Percentiles rank a stretch among this genome's conserved stretches.
Evolutionary conservation across 2,329 filamentous ascomycete genomes (phyloP).

Genomic region (Chrysoporthe puriensis): DNA sequence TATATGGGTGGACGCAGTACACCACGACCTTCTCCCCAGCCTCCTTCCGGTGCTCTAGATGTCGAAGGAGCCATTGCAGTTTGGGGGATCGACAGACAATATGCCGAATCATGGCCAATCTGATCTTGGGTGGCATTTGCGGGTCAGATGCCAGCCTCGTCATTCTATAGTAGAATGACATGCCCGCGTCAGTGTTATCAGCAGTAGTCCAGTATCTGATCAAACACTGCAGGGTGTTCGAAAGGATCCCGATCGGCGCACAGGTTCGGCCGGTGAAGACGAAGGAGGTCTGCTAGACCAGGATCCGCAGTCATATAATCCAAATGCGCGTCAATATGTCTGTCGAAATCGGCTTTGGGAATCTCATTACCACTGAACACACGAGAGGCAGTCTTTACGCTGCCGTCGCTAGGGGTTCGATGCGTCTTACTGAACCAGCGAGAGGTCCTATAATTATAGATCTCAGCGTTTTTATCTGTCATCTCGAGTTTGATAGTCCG

Average conservation of each 20-base stretch:
- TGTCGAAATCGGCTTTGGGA: neutral
- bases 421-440: neutral
- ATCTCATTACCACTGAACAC: slow-evolving; percentile 8
- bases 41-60: slow-evolving; percentile 1
- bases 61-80: neutral
- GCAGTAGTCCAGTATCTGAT: neutral
- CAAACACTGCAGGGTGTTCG: neutral
- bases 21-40: slow-evolving; percentile 9
- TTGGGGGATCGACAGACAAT: slow-evolving; percentile 9
- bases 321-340: neutral
- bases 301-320: neutral
- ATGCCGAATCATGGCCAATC: slow-evolving; percentile 3
- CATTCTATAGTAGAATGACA: slow-evolving; percentile 13
- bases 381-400: neutral
- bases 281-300: neutral
- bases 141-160: neutral
- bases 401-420: neutral
- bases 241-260: neutral
- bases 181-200: slow-evolving; percentile 4
- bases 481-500: neutral
- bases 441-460: neutral
- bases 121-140: neutral
- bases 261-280: neutral
- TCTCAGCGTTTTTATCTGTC: neutral
- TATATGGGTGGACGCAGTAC: slow-evolving; percentile 9